A percentile compares a stretch with the other conserved stretches of the same genome.
Conservation (phyloP, 106 monocot genomes). For the Allium sativum region DNA sequence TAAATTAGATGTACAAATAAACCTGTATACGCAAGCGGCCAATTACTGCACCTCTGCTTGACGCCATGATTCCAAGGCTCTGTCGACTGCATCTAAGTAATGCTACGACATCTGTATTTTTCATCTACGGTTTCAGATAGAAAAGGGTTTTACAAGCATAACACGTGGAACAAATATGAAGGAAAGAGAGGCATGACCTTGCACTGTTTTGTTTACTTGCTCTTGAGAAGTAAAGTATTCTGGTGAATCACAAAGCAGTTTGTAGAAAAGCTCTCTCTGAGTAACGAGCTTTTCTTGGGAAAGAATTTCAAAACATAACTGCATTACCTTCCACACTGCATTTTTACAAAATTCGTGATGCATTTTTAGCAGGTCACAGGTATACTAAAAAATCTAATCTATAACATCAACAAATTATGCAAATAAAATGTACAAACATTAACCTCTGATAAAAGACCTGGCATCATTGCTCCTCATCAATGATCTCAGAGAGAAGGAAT, state of each 20-base stretch:
- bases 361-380: no score
- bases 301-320: slow-evolving; percentile 52
- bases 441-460: slow-evolving; percentile 81
- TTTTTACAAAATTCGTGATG: no score
- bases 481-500: slow-evolving; percentile 48
- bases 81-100: slow-evolving; percentile 74
- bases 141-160: neutral
- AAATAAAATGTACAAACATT: no score
- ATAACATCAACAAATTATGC: no score
- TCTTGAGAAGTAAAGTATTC: slow-evolving; percentile 64
- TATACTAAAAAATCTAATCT: no score
- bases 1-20: neutral
- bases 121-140: neutral
- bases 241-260: slow-evolving; percentile 75
- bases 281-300: slow-evolving; percentile 63
- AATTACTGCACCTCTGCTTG: slow-evolving; percentile 70
- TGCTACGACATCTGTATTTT: slow-evolving; percentile 63
- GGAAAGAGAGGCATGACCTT: slow-evolving; percentile 37
- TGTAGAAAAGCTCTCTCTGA: slow-evolving; percentile 92
- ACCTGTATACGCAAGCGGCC: slow-evolving; percentile 72
- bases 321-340: slow-evolving; percentile 93
- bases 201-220: slow-evolving; percentile 59
- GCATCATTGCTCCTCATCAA: slow-evolving; percentile 41
- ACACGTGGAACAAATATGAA: neutral
- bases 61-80: slow-evolving; percentile 88